phyloP scores from a whole-genome alignment of 805 yeast genomes.

The Candida rishiriensis region DNA sequence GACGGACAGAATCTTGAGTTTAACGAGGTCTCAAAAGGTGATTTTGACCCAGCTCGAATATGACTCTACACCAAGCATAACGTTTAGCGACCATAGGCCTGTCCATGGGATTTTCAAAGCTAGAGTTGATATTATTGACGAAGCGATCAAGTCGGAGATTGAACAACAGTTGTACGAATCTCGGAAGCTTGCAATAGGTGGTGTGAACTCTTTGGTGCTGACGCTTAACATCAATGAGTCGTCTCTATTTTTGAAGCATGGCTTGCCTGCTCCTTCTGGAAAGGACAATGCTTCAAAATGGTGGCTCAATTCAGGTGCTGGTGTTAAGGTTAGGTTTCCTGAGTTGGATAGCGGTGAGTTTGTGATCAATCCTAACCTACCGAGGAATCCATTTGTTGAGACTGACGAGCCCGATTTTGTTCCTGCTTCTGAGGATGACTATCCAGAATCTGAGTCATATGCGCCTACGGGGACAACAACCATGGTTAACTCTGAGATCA shows the following conservation, averaged over 20 bases:
- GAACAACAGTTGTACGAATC: conserved; percentile 51
- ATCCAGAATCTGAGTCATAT: too few species aligned
- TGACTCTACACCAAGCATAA: conserved; percentile 49
- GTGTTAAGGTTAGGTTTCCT: conserved; percentile 57
- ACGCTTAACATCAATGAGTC: conserved; percentile 16
- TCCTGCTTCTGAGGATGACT: conserved; percentile 4
- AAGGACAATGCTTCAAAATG: conserved; percentile 61
- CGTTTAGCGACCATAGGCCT: conserved; percentile 87
- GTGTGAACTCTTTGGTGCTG: conserved; percentile 27
- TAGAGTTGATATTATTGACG: conserved; percentile 61
- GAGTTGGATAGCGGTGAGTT: conserved; percentile 40
- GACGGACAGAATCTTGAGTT: conserved; percentile 85
- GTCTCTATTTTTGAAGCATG: conserved; percentile 25
- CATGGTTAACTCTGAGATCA: too few species aligned
- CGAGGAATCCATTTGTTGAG: conserved; percentile 67
- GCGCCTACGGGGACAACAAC: too few species aligned
- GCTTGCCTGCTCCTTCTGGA: conserved; percentile 85
- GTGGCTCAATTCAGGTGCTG: conserved; percentile 83
- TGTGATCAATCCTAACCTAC: conserved; percentile 62
- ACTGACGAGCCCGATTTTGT: conserved; percentile 53
- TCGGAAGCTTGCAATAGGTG: conserved; percentile 42
- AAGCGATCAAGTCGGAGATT: conserved; percentile 42
- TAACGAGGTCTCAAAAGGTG: conserved; percentile 49
- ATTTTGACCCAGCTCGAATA: conserved; percentile 58
- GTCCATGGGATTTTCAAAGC: conserved; percentile 72